Base-by-base conservation (phyloP, 2,329 filamentous ascomycete genomes). In the Chaetomium sp. region DNA sequence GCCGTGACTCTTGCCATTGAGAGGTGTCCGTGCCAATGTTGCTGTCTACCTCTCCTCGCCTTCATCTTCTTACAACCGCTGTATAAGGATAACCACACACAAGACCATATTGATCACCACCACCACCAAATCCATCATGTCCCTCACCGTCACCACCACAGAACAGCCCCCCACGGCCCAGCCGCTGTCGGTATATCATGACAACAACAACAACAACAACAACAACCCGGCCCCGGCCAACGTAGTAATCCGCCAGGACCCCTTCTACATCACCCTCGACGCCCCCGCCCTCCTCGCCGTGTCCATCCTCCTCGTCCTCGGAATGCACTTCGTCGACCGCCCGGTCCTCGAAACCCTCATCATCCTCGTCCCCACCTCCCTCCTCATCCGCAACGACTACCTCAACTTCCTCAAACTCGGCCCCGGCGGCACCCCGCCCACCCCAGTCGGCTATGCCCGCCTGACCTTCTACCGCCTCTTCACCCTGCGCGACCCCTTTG, bases 381-480 rank as follows among this genome's bases (percentile, higher is more conserved):
- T 81, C 6, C 73, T 80, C 57, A 70, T 88, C 63, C 81, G 83
- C 66, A 81, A 83, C 66, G 88, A 92, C 74, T 94, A 90, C 71
- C 74, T 77, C 52, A 86, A 85, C 68, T 94, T 90, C 71, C 74
- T 92, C 60, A 80, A 80, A 41, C 82, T 95, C 19, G 89, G 89
- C 0, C 89, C 88, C 0, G 89, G 89, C 32, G 89, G 89, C 56
- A 92, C 88, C 0, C 88, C 89, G 0, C 79, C 85, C 2, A 94
- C 87, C 0, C 80, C 88, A 43, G 61, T 71, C 5, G 89, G 89
- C 61, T 95, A 92, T 69, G 71, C 89, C 33, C 80, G 82, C 54
- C 84, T 94, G 69, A 86, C 85, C 59, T 81, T 83, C 70, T 80
- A 92, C 49, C 82, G 86, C 9, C 72, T 91, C 47, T 85, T 90